Evolutionary conservation across 2,329 filamentous ascomycete genomes (phyloP).

Genomic region (Periconia macrospinosa): DNA sequence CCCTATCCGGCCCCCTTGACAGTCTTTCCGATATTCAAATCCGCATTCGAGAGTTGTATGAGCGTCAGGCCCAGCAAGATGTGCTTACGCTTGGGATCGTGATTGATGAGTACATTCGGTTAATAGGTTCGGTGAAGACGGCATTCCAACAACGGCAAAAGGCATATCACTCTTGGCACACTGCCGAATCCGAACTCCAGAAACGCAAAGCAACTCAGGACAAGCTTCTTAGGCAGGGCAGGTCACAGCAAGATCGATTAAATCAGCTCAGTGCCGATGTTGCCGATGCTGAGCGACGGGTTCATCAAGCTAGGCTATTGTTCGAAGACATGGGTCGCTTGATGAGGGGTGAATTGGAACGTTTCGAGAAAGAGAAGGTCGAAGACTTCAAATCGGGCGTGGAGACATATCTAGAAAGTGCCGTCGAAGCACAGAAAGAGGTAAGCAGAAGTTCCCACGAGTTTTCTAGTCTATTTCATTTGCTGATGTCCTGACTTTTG

Average conservation of each 20-base stretch:
- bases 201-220: constrained; percentile 90
- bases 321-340: constrained; percentile 98
- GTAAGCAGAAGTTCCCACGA: constrained; percentile 53
- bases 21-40: constrained; percentile 91
- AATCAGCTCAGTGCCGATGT: constrained; percentile 93
- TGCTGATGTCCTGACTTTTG: constrained; percentile 12
- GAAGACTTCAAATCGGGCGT: constrained; percentile 99
- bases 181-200: constrained; percentile 83
- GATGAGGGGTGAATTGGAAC: constrained; percentile 87
- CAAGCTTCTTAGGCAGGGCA: constrained; percentile 91
- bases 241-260: constrained; percentile 92
- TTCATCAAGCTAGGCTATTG: constrained; percentile 83
- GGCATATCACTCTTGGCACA: constrained; percentile 91
- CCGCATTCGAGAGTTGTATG: constrained; percentile 91
- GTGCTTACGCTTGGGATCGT: constrained; percentile 95
- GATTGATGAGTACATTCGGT: constrained; percentile 94
- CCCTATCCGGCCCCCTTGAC: constrained; percentile 84
- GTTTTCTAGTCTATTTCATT: neutral
- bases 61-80: constrained; percentile 95
- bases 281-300: constrained; percentile 88
- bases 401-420: constrained; percentile 95
- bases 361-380: constrained; percentile 96
- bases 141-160: constrained; percentile 93
- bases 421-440: constrained; percentile 98
- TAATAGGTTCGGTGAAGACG: constrained; percentile 93